Evolutionary conservation across 2,329 filamentous ascomycete genomes (phyloP).

Genomic region (Clarireedia homoeocarpa): DNA sequence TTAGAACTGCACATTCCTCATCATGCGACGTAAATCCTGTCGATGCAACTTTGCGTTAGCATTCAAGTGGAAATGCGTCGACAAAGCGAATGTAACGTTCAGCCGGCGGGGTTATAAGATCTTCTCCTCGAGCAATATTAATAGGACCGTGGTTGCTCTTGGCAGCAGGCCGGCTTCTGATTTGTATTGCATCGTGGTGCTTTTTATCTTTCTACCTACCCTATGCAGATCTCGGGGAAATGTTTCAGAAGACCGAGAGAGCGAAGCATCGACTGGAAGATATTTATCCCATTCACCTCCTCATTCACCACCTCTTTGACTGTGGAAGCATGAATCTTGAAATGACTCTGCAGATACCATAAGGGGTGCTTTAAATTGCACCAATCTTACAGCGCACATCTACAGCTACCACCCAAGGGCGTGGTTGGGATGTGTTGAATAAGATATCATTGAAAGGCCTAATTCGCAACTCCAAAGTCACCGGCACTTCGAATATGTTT

Average conservation of each 20-base stretch:
- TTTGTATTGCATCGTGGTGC: neutral
- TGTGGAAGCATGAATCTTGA: neutral
- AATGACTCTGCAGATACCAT: neutral
- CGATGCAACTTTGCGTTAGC: neutral
- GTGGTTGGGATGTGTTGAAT: too few species aligned
- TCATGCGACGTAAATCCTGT: constrained; percentile 7
- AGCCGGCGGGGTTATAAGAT: constrained; percentile 2
- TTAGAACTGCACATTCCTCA: neutral
- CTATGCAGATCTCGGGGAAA: constrained; percentile 7
- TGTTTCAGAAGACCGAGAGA: constrained; percentile 12
- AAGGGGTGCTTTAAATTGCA: neutral
- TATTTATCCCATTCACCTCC: constrained; percentile 4
- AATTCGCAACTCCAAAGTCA: neutral
- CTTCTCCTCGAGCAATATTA: neutral
- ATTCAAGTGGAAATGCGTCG: neutral
- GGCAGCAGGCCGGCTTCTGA: neutral
- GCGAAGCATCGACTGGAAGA: neutral
- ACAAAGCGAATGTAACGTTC: constrained; percentile 3
- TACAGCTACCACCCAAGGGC: neutral
- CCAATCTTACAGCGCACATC: neutral
- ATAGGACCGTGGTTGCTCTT: neutral
- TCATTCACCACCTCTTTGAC: neutral
- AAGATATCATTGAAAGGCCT: too few species aligned
- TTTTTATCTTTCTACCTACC: neutral
- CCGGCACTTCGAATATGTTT: neutral